Conservation (phyloP, 225 moss, liverwort and hornwort species). For the Antitrichia curtipendula region DNA sequence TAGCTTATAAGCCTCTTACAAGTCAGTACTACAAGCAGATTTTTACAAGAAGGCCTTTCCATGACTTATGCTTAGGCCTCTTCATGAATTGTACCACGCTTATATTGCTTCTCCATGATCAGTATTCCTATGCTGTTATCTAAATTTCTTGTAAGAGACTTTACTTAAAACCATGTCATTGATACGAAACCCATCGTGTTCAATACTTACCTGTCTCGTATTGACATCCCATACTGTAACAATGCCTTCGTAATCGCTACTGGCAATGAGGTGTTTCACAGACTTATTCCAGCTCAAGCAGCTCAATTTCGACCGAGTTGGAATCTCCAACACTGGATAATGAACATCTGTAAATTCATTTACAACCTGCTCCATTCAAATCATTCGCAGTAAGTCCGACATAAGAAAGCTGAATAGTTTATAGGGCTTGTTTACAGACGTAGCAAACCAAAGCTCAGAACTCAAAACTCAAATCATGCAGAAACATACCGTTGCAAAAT, state of each 20-base stretch:
- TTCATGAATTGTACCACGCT: too few relatives aligned
- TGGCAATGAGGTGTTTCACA: constrained; percentile 72
- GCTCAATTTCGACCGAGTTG: constrained; percentile 82
- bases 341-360: constrained; percentile 75
- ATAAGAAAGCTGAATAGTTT: background rate
- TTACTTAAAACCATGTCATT: background rate
- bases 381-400: background rate
- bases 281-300: constrained; percentile 96
- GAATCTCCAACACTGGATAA: constrained; percentile 78
- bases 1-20: background rate
- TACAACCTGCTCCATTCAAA: constrained; percentile 52
- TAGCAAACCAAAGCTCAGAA: background rate
- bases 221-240: constrained; percentile 93
- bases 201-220: constrained; percentile 16
- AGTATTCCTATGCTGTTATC: background rate
- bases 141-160: background rate
- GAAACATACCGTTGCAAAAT: constrained; percentile 57
- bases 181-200: background rate
- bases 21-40: background rate
- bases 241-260: constrained; percentile 95
- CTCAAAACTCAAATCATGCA: background rate
- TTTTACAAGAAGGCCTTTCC: background rate
- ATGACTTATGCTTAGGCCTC: background rate
- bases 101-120: background rate
- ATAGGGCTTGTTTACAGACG: too few relatives aligned